Evolutionary conservation across 164 flowering plant genomes (phyloP), one percentile per base, ranked within the genome.

Genomic region (Liriodendron chinense): DNA sequence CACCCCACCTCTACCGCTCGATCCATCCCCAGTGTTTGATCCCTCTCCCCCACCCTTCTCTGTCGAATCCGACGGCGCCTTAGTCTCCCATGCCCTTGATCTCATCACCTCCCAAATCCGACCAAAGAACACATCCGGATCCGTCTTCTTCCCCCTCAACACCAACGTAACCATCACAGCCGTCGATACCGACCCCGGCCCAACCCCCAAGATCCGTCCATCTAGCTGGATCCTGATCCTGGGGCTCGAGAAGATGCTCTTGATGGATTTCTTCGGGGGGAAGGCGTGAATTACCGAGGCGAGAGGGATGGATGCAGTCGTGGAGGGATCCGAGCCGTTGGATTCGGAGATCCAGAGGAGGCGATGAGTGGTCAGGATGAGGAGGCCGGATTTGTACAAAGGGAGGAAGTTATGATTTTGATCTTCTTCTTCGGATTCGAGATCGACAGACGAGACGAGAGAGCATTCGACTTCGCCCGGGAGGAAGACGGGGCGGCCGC

Each of bases 361-460:
- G 68, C 96, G 94, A 81, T 90, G 96, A 16, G 94, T 89, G 49
- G 94, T 93, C 82, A 95, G 91, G 82, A 87, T 85, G 59, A 92
- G 83, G 65, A 87, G 69, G 65, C 92, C 91, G 25, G 98, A 89
- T 75, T 86, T 90, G 69, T 86, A 80, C 10, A 72, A 73, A n/a
- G 91, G 84, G 78, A 88, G 85, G 75, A 16, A 72, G 56, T 83
- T 80, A 77, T 1, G 18, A 12, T 53, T 53, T 53, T 53, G 59
- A 53, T 16, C 59, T 53, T 80, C 73, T 25, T 87, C 87, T 47
- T 90, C 97, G 73, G 83, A 76, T 53, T 86, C 88, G 22, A 95
- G 78, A 76, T 95, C 96, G 28, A 93, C 94, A 48, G 87, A 72
- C 59, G 94, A 84, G 83, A 92, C 83, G 47, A 89, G 79, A n/a